A percentile compares a stretch with the other conserved stretches of the same genome.
phyloP scores from a whole-genome alignment of 2,329 filamentous ascomycete species.

The Hypoxylon sp. region DNA sequence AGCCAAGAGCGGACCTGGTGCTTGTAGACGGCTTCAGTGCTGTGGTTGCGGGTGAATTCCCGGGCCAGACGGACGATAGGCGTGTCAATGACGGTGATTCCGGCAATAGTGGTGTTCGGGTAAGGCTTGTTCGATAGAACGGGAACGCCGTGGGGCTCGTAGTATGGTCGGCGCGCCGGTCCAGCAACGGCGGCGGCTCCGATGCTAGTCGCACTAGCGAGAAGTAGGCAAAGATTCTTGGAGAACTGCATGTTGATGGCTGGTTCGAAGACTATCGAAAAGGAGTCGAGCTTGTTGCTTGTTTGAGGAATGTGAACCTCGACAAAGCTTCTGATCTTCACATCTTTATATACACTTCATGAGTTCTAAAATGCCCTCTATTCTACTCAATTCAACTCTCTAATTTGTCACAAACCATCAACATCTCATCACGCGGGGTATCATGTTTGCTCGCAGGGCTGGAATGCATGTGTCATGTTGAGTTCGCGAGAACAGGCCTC shows the following conservation, averaged over 20 bases:
- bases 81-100: conserved; percentile 46
- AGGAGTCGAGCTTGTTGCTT: conserved; percentile 7
- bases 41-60: conserved; percentile 37
- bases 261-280: conserved; percentile 13
- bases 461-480: conserved; percentile 15
- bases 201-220: conserved; percentile 26
- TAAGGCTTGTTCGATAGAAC: conserved; percentile 21
- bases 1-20: conserved; percentile 46
- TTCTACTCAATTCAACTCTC: neutral
- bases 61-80: conserved; percentile 42
- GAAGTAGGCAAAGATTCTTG: conserved; percentile 27
- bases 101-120: conserved; percentile 44
- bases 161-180: neutral
- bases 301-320: conserved; percentile 7
- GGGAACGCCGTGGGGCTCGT: conserved; percentile 14
- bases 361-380: neutral
- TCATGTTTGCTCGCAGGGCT: neutral
- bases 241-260: conserved; percentile 31
- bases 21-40: conserved; percentile 42
- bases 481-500: neutral
- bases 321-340: conserved; percentile 5
- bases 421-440: conserved; percentile 13
- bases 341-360: conserved; percentile 35
- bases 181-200: conserved; percentile 8
- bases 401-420: conserved; percentile 7